These are phyloP conservation scores for Cryptococcus sp. DNA, from an alignment of 1,284 basidiomycete genomes.

Conservation along the genomic window DNA sequence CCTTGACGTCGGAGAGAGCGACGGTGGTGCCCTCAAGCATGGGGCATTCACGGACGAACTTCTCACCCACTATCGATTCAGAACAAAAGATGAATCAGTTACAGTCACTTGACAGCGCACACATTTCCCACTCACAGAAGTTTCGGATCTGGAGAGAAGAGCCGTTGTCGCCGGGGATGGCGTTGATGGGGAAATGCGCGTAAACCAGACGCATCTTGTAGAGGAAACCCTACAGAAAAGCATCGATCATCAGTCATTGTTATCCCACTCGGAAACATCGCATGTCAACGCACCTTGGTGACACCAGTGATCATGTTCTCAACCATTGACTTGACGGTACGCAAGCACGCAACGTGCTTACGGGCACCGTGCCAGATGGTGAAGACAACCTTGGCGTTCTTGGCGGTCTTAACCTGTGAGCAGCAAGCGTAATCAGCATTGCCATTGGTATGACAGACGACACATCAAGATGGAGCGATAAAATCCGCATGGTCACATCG, in stretches of 20 bases:
- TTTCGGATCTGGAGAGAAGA: slow-evolving; percentile 91
- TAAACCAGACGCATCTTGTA: slow-evolving; percentile 99
- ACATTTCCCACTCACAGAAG: slow-evolving; percentile 69
- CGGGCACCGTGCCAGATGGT: slow-evolving; percentile 97
- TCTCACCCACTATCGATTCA: slow-evolving; percentile 52
- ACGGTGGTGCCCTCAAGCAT: slow-evolving; percentile 91
- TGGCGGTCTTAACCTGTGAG: slow-evolving; percentile 53
- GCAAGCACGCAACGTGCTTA: slow-evolving; percentile 97
- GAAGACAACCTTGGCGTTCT: slow-evolving; percentile 76
- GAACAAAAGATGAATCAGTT: background rate
- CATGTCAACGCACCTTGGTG: slow-evolving; percentile 68
- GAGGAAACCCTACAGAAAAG: slow-evolving; percentile 75
- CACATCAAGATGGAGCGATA: background rate
- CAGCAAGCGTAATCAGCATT: slow-evolving; percentile 4
- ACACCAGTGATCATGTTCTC: slow-evolving; percentile 98
- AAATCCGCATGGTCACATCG: background rate
- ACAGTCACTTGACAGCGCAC: background rate
- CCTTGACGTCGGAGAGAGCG: slow-evolving; percentile 91
- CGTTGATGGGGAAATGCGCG: slow-evolving; percentile 99
- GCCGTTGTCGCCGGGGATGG: slow-evolving; percentile 87
- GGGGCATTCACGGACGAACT: slow-evolving; percentile 87
- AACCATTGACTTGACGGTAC: slow-evolving; percentile 92
- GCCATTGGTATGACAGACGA: background rate
- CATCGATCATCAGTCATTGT: slow-evolving; percentile 59
- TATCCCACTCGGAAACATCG: background rate